Evolutionary conservation across 116 monocot genomes (phyloP).

Genomic region (Papilionanthe hybrid): DNA sequence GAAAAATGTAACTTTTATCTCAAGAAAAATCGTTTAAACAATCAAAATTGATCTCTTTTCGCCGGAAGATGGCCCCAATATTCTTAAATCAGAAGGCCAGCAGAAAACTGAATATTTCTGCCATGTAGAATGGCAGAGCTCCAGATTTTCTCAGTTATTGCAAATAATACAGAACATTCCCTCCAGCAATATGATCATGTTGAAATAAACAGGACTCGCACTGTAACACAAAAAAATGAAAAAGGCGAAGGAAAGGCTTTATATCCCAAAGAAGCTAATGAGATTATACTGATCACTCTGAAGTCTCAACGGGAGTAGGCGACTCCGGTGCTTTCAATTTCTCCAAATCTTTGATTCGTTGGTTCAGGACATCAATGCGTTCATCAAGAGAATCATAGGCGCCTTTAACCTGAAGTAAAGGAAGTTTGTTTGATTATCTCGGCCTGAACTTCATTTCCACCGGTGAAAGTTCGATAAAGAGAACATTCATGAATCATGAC

Average conservation of each 20-base stretch:
- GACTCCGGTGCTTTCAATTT: background rate
- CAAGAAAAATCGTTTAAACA: too few relatives aligned
- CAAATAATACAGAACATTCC: too few relatives aligned
- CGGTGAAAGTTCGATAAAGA: background rate
- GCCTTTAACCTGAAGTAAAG: conserved; percentile 1
- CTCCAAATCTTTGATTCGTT: background rate
- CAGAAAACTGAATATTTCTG: too few relatives aligned
- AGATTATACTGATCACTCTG: background rate
- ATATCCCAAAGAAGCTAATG: background rate
- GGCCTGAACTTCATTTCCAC: background rate
- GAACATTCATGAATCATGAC: background rate
- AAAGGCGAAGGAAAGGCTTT: background rate
- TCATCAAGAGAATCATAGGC: conserved; percentile 1
- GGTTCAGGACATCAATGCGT: conserved; percentile 4
- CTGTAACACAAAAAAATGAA: too few relatives aligned
- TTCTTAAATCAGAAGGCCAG: too few relatives aligned
- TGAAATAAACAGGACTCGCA: too few relatives aligned
- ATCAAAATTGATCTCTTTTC: too few relatives aligned
- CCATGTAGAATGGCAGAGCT: too few relatives aligned
- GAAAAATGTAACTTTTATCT: too few relatives aligned
- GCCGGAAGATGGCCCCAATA: too few relatives aligned
- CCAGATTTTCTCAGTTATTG: too few relatives aligned
- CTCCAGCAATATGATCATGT: too few relatives aligned
- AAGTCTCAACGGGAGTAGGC: background rate
- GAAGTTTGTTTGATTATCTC: background rate